phyloP scores from a whole-genome alignment of 1,284 basidiomycete species.

The Austroboletus novae-zelandiae region DNA sequence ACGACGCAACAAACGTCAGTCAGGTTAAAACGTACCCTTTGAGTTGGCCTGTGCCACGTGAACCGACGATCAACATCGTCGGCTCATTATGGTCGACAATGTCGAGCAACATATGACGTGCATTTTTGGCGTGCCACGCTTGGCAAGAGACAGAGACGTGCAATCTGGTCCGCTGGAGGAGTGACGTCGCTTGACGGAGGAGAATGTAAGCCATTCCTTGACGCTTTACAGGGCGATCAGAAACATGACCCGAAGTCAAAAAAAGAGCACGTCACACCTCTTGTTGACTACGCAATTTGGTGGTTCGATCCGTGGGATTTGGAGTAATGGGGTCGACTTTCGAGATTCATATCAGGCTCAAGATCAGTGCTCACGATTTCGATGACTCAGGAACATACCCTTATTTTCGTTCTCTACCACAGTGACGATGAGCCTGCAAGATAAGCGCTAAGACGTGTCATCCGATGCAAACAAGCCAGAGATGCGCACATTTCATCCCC shows the following conservation, averaged over 20 bases:
- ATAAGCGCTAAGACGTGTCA: background rate
- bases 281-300: conserved; percentile 82
- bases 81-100: conserved; percentile 91
- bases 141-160: conserved; percentile 89
- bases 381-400: conserved; percentile 44
- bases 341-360: conserved; percentile 1
- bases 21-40: conserved; percentile 65
- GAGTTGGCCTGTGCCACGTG: conserved; percentile 84
- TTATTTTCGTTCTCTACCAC: conserved; percentile 93
- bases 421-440: conserved; percentile 69
- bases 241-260: background rate
- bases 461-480: conserved; percentile 2
- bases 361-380: too few relatives aligned
- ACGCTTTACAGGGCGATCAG: conserved; percentile 48
- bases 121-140: conserved; percentile 94
- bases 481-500: conserved; percentile 79
- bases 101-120: conserved; percentile 90
- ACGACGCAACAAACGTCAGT: background rate
- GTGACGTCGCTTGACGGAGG: conserved; percentile 81
- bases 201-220: conserved; percentile 88
- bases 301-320: conserved; percentile 66
- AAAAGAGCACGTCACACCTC: conserved; percentile 53
- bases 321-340: conserved; percentile 78
- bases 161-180: conserved; percentile 87
- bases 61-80: conserved; percentile 93